Conservation (phyloP, 768 basidiomycete genomes). For the Lentinula detonsa region DNA sequence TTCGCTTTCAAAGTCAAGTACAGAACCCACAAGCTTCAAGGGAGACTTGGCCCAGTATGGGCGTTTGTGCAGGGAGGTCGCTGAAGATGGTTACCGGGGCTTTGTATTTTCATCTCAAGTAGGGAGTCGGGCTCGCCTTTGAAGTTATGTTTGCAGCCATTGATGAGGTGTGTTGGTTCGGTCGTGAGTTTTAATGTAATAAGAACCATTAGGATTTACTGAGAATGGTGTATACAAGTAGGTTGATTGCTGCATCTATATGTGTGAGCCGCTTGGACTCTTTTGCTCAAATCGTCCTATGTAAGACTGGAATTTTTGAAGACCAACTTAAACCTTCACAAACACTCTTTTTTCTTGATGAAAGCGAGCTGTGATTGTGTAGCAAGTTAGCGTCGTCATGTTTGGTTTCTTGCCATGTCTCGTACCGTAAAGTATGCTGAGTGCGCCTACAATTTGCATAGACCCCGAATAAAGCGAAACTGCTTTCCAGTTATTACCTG, state of each 20-base stretch:
- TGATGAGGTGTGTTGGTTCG: no score
- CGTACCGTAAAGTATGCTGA: conserved; percentile 23
- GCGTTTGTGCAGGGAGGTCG: conserved; percentile 10
- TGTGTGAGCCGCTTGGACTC: no score
- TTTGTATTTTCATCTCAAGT: not conserved
- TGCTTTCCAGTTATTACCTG: conserved; percentile 23
- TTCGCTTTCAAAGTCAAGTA: not conserved
- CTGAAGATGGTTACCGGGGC: conserved; percentile 8
- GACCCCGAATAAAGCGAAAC: conserved; percentile 23
- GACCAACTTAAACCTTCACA: not conserved
- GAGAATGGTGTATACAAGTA: no score
- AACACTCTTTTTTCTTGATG: not conserved
- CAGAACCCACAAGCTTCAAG: conserved; percentile 14
- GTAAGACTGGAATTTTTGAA: not conserved
- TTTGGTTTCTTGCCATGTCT: not conserved
- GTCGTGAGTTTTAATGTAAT: no score
- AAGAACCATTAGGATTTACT: no score
- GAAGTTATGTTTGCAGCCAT: not conserved
- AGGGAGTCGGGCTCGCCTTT: not conserved
- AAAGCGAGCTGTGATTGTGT: not conserved
- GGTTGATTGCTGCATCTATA: no score
- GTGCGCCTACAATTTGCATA: conserved; percentile 21
- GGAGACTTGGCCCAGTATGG: conserved; percentile 16
- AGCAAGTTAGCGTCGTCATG: not conserved
- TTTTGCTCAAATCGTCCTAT: not conserved